Evolutionary conservation across 2,329 filamentous ascomycete species (phyloP).

Genomic region (Stylonectria norvegica): DNA sequence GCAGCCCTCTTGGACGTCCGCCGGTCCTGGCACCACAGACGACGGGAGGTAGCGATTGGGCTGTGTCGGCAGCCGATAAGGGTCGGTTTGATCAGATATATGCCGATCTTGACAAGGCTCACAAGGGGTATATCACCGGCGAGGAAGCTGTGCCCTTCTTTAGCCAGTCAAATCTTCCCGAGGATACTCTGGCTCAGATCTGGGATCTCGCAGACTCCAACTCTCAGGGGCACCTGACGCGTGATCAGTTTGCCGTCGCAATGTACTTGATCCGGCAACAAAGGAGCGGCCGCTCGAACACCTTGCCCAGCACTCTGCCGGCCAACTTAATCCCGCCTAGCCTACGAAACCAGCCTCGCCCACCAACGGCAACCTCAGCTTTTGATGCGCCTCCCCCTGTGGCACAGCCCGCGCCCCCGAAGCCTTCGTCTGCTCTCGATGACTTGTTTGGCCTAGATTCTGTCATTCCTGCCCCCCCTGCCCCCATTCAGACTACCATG

Average conservation of each 20-base stretch:
- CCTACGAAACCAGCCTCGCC: conserved; percentile 63
- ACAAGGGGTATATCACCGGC: conserved; percentile 81
- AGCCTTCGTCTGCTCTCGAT: conserved; percentile 78
- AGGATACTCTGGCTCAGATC: conserved; percentile 87
- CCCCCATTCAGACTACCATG: conserved; percentile 58
- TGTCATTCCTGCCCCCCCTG: conserved; percentile 45
- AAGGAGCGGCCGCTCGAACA: conserved; percentile 60
- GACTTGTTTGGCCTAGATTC: conserved; percentile 92
- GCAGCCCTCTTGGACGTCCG: conserved; percentile 54
- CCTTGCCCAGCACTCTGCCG: conserved; percentile 74
- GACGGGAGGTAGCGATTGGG: conserved; percentile 62
- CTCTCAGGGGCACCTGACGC: conserved; percentile 78
- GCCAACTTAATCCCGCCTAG: conserved; percentile 80
- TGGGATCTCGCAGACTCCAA: conserved; percentile 97
- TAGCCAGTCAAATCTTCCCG: conserved; percentile 83
- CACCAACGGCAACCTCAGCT: conserved; percentile 49
- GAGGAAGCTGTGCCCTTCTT: conserved; percentile 95
- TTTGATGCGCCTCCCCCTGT: conserved; percentile 47
- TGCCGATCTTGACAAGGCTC: conserved; percentile 73
- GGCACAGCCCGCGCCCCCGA: conserved; percentile 36
- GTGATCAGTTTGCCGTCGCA: conserved; percentile 92
- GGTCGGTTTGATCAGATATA: conserved; percentile 84
- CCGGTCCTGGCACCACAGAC: conserved; percentile 26
- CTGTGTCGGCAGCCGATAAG: conserved; percentile 80
- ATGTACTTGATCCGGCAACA: conserved; percentile 97